These are phyloP conservation scores for Toxoplasma gondii DNA, from an alignment of 169 alveolate genomes.

Conservation along the genomic window DNA sequence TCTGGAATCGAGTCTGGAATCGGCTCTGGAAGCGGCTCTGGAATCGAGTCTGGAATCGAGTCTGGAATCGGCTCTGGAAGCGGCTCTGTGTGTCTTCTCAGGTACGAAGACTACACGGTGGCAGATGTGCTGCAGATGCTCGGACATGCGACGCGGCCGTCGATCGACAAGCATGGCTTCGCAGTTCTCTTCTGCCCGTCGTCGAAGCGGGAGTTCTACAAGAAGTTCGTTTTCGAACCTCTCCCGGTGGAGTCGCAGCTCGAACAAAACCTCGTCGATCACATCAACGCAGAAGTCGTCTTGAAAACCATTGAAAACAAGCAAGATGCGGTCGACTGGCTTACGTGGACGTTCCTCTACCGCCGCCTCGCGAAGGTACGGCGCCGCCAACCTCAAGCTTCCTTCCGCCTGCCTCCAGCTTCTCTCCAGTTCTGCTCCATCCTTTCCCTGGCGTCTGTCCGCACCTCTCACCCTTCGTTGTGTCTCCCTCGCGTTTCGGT, in stretches of 20 bases:
- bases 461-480: too few relatives aligned
- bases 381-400: background rate
- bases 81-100: background rate
- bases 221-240: slow-evolving; percentile 97
- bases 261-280: slow-evolving; percentile 93
- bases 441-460: background rate
- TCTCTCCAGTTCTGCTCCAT: background rate
- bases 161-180: slow-evolving; percentile 71
- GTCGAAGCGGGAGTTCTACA: slow-evolving; percentile 94
- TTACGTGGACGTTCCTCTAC: slow-evolving; percentile 99
- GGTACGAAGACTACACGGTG: slow-evolving; percentile 95
- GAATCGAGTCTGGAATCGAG: too few relatives aligned
- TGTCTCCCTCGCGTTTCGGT: too few relatives aligned
- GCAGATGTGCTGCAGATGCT: slow-evolving; percentile 95
- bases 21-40: too few relatives aligned
- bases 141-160: slow-evolving; percentile 80
- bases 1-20: too few relatives aligned
- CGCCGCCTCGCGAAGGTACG: slow-evolving; percentile 93
- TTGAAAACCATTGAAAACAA: slow-evolving; percentile 94
- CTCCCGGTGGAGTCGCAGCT: slow-evolving; percentile 97
- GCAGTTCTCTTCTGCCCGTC: slow-evolving; percentile 87
- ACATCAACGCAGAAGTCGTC: slow-evolving; percentile 97
- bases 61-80: too few relatives aligned
- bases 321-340: slow-evolving; percentile 99
- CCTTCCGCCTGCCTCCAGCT: background rate